A percentile compares a stretch with the other conserved stretches of the same genome.
Evolutionary conservation across 1,139 yeast species (phyloP).

Genomic region (Candida neerlandica): DNA sequence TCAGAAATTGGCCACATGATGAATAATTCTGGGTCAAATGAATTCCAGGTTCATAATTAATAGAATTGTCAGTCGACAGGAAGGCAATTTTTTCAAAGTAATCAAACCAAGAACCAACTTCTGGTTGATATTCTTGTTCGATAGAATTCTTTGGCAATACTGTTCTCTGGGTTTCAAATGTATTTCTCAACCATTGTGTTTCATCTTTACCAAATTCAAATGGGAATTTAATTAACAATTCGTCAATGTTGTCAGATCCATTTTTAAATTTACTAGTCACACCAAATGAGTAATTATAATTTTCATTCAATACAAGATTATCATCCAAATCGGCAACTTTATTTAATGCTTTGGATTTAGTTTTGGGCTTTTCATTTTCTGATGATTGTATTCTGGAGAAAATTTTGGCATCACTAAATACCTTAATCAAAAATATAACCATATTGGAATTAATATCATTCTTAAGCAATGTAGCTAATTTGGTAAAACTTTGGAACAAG

Average conservation of each 20-base stretch:
- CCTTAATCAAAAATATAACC: slow-evolving; percentile 41
- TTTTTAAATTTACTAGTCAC: slow-evolving; percentile 38
- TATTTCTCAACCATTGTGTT: slow-evolving; percentile 18
- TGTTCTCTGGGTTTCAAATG: slow-evolving; percentile 16
- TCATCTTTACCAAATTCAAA: slow-evolving; percentile 3
- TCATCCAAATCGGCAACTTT: slow-evolving; percentile 28
- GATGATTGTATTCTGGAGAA: slow-evolving; percentile 27
- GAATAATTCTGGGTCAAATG: slow-evolving; percentile 33
- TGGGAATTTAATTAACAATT: slow-evolving; percentile 23
- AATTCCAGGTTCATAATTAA: slow-evolving; percentile 40
- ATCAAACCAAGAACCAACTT: slow-evolving; percentile 33
- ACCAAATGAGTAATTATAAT: slow-evolving; percentile 41
- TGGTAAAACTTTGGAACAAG: slow-evolving; percentile 35
- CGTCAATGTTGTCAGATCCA: slow-evolving; percentile 25
- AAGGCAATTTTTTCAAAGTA: slow-evolving; percentile 29
- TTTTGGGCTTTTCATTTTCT: slow-evolving; percentile 29
- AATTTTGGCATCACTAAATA: slow-evolving; percentile 42
- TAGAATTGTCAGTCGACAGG: slow-evolving; percentile 29
- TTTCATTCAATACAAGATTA: slow-evolving; percentile 32
- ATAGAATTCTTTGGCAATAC: slow-evolving; percentile 11
- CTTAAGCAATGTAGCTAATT: slow-evolving; percentile 32
- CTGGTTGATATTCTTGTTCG: slow-evolving; percentile 7
- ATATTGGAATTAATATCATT: slow-evolving; percentile 45
- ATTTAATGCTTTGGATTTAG: slow-evolving; percentile 22
- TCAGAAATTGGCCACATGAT: slow-evolving; percentile 24